A percentile compares a stretch with the other conserved stretches of the same genome.
Evolutionary conservation across 140 eudicot species (phyloP).

Genomic region (Ambrosia hybrid): DNA sequence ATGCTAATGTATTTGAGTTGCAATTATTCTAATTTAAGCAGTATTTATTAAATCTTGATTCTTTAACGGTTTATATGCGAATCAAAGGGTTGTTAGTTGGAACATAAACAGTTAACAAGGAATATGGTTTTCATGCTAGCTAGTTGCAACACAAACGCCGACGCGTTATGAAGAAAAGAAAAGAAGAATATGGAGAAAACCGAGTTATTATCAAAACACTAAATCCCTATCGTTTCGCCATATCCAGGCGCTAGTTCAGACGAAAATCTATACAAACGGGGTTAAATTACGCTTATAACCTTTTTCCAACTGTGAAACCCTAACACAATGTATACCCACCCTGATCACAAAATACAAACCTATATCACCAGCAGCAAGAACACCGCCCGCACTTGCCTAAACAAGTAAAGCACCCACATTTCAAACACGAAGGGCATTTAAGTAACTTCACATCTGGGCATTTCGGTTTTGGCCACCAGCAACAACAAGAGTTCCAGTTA

Average conservation of each 20-base stretch:
- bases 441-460: conserved; percentile 38
- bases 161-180: neutral
- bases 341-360: conserved; percentile 28
- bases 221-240: conserved; percentile 24
- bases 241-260: conserved; percentile 17
- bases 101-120: neutral
- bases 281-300: conserved; percentile 28
- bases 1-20: neutral
- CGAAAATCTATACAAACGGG: conserved; percentile 37
- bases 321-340: conserved; percentile 48
- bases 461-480: conserved; percentile 37
- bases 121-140: too few relatives aligned
- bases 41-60: neutral
- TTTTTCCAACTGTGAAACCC: conserved; percentile 17
- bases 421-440: conserved; percentile 43
- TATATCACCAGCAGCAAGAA: conserved; percentile 60
- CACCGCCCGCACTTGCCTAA: conserved; percentile 38
- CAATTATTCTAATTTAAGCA: neutral
- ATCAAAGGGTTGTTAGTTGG: neutral
- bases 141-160: neutral
- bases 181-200: neutral
- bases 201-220: conserved; percentile 24
- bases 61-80: neutral
- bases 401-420: conserved; percentile 44
- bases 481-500: conserved; percentile 32